A percentile compares a stretch with the other conserved stretches of the same genome.
Evolutionary conservation across 2,329 filamentous ascomycete genomes (phyloP).

Genomic region (Pseudopithomyces maydicus): DNA sequence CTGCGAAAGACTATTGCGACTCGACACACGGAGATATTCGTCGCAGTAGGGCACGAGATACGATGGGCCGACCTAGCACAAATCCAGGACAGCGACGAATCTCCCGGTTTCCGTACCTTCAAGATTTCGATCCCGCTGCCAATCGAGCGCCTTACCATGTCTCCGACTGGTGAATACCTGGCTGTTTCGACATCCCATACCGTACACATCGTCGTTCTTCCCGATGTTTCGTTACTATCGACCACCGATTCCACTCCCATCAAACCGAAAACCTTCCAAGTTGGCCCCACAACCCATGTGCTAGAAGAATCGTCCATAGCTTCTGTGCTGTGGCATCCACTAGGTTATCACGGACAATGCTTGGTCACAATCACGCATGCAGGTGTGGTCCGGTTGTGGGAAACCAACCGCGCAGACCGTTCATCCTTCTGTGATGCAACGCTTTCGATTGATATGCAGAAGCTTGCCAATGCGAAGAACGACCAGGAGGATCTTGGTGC

Average conservation of each 20-base stretch:
- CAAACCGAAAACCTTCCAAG: slow-evolving; percentile 82
- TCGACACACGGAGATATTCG: slow-evolving; percentile 85
- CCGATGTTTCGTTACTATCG: slow-evolving; percentile 77
- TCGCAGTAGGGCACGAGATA: slow-evolving; percentile 86
- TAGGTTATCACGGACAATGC: slow-evolving; percentile 80
- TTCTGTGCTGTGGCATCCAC: slow-evolving; percentile 88
- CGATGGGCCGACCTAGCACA: slow-evolving; percentile 86
- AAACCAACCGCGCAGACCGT: slow-evolving; percentile 79
- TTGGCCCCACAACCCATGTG: slow-evolving; percentile 92
- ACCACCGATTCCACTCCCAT: slow-evolving; percentile 70
- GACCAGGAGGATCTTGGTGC: slow-evolving; percentile 83
- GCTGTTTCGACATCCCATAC: slow-evolving; percentile 88
- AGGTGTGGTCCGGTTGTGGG: slow-evolving; percentile 88
- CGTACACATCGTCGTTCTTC: slow-evolving; percentile 84
- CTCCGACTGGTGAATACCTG: slow-evolving; percentile 79
- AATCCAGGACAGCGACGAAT: slow-evolving; percentile 65
- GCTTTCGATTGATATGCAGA: slow-evolving; percentile 84
- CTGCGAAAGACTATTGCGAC: slow-evolving; percentile 71
- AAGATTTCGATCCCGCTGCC: slow-evolving; percentile 78
- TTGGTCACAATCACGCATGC: slow-evolving; percentile 89
- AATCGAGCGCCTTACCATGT: slow-evolving; percentile 84
- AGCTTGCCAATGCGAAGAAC: slow-evolving; percentile 82
- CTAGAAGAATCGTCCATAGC: slow-evolving; percentile 81
- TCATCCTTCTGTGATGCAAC: slow-evolving; percentile 86
- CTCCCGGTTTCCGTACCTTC: slow-evolving; percentile 56